Evolutionary conservation across 805 yeast species (phyloP), one percentile per base, ranked within the genome.

Genomic region (Zygosaccharomyces bailii): DNA sequence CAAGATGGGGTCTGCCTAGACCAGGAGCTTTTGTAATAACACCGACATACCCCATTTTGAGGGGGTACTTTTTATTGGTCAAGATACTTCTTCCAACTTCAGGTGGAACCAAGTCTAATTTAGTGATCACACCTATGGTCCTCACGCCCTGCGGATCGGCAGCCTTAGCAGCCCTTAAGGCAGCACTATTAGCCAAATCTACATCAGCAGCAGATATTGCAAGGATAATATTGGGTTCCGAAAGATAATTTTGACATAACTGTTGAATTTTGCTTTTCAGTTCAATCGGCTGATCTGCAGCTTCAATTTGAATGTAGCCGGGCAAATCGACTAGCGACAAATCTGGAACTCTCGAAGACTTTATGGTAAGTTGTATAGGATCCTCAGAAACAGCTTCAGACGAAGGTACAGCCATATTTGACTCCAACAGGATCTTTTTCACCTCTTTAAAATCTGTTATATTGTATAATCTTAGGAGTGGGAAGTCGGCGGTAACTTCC

Each of bases 171-270:
- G 99, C 97, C 45, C 95, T 73, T 46, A 93, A 75, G 0, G 99
- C 98, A 1, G 96, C 79, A 24, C 97, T 88, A 64, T 93, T 93
- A 0, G 99, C 99, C 56, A 93, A 71, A 70, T 93, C 99, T 2
- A 93, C 99, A 66, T 93, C 98, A 0, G 99, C 99, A 0, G 99
- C 88, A 8, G 96, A 87, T 19, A 95, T 93, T 0, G 99, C 99
- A 55, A 93, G 72, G 32, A 93, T 93, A 41, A 93, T 87, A 60
- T 93, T 93, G 17, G 99, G 99, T 11, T 84, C 82, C 57, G 85
- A 87, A 49, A 93, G 73, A 60, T 93, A 93, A 61, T 80, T 79
- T 53, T 86, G 86, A 67, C 98, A 93, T 23, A 93, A 71, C 42
- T 74, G 79, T 47, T 86, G 72, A 54, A 93, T 93, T 60, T 82